Percentiles rank a stretch among this genome's conserved stretches.
Conservation (phyloP, 495 filamentous ascomycete species). For the Neurospora discreta region DNA sequence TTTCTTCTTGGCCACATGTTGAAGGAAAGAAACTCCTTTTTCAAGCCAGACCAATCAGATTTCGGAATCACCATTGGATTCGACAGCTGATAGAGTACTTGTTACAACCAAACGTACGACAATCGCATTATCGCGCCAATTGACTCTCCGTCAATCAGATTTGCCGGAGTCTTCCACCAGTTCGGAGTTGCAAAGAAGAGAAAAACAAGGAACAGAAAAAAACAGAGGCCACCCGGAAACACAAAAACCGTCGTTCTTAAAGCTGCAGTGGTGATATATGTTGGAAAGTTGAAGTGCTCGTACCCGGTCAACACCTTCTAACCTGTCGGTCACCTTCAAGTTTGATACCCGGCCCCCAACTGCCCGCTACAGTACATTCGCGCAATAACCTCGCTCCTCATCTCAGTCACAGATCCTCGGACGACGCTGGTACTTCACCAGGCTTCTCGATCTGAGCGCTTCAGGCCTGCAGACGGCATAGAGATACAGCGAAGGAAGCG, state of each 20-base stretch:
- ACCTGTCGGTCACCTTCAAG: background rate
- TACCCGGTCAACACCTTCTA: background rate
- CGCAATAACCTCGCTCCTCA: background rate
- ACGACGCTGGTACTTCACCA: background rate
- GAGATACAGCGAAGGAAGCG: background rate
- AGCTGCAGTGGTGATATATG: background rate
- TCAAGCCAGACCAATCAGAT: background rate
- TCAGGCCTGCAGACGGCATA: background rate
- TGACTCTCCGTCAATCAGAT: background rate
- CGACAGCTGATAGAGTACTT: background rate
- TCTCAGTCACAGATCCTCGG: background rate
- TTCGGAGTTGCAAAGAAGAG: background rate
- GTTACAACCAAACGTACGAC: background rate
- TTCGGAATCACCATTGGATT: background rate
- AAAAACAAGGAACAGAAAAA: background rate
- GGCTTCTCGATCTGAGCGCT: background rate
- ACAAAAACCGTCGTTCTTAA: background rate
- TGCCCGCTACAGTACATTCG: background rate
- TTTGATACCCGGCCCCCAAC: background rate
- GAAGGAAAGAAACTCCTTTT: background rate
- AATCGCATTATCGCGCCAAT: background rate
- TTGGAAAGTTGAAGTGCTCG: background rate
- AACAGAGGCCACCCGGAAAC: background rate
- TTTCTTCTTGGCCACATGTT: slow-evolving; percentile 1
- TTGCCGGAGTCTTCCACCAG: background rate